A percentile compares a stretch with the other conserved stretches of the same genome.
Conservation (phyloP, 305 asterid genomes). For the Fraxinus ornus region DNA sequence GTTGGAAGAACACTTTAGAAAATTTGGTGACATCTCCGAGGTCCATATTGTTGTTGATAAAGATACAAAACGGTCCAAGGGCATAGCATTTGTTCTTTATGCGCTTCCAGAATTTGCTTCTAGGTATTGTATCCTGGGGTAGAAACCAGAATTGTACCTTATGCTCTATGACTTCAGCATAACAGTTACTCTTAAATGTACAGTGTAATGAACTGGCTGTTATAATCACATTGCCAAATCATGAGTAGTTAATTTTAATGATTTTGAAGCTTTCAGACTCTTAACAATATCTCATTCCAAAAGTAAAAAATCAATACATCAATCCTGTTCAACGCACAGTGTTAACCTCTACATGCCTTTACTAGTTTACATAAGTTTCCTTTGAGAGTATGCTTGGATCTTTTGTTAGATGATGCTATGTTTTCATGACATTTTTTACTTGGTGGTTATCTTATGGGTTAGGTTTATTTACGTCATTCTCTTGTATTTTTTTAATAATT, state of each 20-base stretch:
- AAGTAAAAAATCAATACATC: neutral
- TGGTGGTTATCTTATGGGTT: neutral
- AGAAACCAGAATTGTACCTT: neutral
- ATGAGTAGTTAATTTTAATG: neutral
- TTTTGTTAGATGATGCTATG: neutral
- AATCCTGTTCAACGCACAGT: neutral
- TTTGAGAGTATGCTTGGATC: conserved; percentile 9
- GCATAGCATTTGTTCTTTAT: conserved; percentile 73
- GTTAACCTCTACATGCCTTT: neutral
- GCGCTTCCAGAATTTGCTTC: conserved; percentile 81
- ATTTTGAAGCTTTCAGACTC: neutral
- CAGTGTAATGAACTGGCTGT: neutral
- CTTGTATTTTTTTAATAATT: neutral
- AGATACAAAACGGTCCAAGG: conserved; percentile 86
- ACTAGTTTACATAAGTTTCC: conserved; percentile 9
- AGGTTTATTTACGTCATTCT: conserved; percentile 10
- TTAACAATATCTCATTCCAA: neutral
- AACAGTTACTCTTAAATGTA: neutral
- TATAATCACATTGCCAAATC: neutral
- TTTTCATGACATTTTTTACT: neutral
- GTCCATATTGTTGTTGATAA: conserved; percentile 88
- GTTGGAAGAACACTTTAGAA: conserved; percentile 65
- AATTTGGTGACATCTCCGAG: conserved; percentile 62
- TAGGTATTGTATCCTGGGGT: conserved; percentile 48
- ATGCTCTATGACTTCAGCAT: neutral